Evolutionary conservation across 1,139 yeast genomes (phyloP).

Genomic region (Lodderomyces parapsilosis): DNA sequence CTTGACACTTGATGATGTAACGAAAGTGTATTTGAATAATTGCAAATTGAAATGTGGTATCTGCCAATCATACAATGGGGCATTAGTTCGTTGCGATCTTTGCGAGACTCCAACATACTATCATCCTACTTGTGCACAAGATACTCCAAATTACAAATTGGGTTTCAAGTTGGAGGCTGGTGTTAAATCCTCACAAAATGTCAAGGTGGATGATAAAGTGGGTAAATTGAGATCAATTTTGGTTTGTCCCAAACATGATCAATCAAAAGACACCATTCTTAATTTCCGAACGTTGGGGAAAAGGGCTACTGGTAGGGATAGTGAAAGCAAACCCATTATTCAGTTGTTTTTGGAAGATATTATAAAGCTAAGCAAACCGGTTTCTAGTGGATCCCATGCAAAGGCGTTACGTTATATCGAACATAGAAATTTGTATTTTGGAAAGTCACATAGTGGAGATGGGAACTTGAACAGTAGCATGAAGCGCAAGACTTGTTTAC

Average conservation of each 20-base stretch:
- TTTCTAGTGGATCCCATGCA: slow-evolving; percentile 32
- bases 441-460: background rate
- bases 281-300: slow-evolving; percentile 33
- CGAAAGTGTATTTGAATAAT: slow-evolving; percentile 27
- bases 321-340: slow-evolving; percentile 33
- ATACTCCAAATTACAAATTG: slow-evolving; percentile 37
- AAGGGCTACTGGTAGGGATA: slow-evolving; percentile 25
- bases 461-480: slow-evolving; percentile 1
- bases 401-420: slow-evolving; percentile 31
- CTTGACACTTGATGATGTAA: slow-evolving; percentile 29
- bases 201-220: slow-evolving; percentile 25
- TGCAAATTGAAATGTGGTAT: slow-evolving; percentile 25
- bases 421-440: slow-evolving; percentile 16
- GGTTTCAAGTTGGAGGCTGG: slow-evolving; percentile 41
- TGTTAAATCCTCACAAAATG: slow-evolving; percentile 7
- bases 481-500: slow-evolving; percentile 16
- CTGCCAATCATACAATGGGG: slow-evolving; percentile 30
- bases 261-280: slow-evolving; percentile 15
- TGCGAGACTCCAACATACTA: slow-evolving; percentile 25
- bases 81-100: slow-evolving; percentile 29
- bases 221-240: slow-evolving; percentile 46
- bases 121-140: slow-evolving; percentile 73
- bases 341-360: slow-evolving; percentile 44
- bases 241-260: slow-evolving; percentile 41
- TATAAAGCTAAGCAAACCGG: slow-evolving; percentile 19